phyloP scores from a whole-genome alignment of 2,329 filamentous ascomycete species.

The Botrytis porri region DNA sequence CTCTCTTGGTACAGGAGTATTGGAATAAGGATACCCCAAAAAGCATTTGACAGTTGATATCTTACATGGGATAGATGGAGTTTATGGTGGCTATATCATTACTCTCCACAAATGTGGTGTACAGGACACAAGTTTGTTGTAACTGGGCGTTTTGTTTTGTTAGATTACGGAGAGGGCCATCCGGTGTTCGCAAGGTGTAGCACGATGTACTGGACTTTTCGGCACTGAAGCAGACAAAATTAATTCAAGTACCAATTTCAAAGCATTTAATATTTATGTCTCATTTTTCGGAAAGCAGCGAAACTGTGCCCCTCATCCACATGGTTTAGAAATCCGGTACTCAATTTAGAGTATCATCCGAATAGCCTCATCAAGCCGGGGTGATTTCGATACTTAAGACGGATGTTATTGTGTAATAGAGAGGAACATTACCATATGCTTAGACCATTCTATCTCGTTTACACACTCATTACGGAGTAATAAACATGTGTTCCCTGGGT shows the following conservation, averaged over 20 bases:
- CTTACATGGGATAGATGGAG: neutral
- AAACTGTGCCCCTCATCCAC: conserved; percentile 4
- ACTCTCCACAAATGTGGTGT: neutral
- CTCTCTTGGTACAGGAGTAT: conserved; percentile 12
- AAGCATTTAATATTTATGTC: neutral
- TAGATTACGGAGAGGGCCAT: neutral
- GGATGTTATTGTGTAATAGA: neutral
- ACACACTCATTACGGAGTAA: neutral
- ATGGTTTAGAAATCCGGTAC: neutral
- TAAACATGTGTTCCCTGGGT: neutral
- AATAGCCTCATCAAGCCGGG: neutral
- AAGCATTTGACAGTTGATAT: conserved; percentile 4
- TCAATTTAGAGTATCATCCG: neutral
- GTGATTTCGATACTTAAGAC: neutral
- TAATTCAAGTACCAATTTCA: neutral
- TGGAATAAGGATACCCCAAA: conserved; percentile 18
- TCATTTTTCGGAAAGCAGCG: conserved; percentile 6
- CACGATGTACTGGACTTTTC: neutral
- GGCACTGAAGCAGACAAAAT: neutral
- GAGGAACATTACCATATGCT: neutral
- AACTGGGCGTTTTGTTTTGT: neutral
- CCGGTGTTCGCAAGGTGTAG: neutral
- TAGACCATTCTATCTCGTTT: neutral
- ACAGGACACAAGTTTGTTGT: neutral
- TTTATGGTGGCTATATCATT: neutral